Evolutionary conservation across 2,329 filamentous ascomycete genomes (phyloP), one percentile per base, ranked within the genome.

Genomic region (Chalaropsis ovoidea): DNA sequence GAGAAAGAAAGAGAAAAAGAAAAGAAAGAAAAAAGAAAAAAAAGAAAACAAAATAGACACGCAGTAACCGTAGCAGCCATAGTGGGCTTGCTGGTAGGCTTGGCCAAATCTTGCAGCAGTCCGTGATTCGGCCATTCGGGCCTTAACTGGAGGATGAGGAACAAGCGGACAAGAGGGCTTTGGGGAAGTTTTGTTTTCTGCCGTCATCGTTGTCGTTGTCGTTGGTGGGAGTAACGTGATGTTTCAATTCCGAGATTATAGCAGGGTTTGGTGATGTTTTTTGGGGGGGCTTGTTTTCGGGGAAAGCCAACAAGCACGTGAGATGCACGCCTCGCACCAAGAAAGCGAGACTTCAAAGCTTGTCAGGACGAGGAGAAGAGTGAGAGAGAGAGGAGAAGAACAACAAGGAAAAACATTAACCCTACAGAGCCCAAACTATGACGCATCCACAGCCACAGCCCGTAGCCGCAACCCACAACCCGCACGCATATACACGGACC

Each of bases 91-190:
- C 52, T 58, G 17, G 52, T 31, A 35, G 27, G 27, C 52, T 58
- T 58, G 52, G 52, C 52, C 15, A 31, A 58, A 58, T 58, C 27
- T 17, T 58, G 27, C 27, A 58, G 7, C 5, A 31, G 52, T 35
- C 52, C 52, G 52, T 58, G 52, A 58, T 35, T 58, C 52, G 52
- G 52, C 13, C 24, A 35, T 58, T 58, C 52, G 52, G 52, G 52
- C 24, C 52, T 58, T 58, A 35, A 31, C 35, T 58, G 52, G 15
- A 35, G 27, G 52, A 19, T 1, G 35, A 10, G 35, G 35, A n/a
- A 43, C 35, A 39, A 39, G 35, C 4, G 35, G 35, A 39, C 8
- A 6, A 39, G 35, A 6, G 8, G 35, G 3, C 5, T 39, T 39
- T 6, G 35, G 35, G 35, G 35, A 35, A 35, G 31, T 17, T 19